Evolutionary conservation across 768 basidiomycete species (phyloP).

Genomic region (Clathrus columnatus): DNA sequence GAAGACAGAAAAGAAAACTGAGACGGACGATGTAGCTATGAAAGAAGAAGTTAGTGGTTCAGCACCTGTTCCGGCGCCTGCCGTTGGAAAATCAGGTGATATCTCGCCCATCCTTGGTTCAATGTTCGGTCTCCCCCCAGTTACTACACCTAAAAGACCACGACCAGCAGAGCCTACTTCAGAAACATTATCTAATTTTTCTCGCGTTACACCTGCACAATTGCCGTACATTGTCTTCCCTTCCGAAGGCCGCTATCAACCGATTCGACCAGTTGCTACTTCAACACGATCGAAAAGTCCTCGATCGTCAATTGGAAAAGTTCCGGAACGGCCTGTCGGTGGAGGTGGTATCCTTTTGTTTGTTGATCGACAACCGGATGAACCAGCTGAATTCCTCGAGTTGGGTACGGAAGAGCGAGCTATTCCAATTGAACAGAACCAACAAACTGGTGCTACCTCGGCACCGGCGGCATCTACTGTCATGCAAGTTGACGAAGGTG

Average conservation of each 20-base stretch:
- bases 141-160: conserved; percentile 23
- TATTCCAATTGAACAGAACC: conserved; percentile 20
- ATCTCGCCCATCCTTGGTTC: conserved; percentile 50
- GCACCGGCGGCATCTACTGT: conserved; percentile 28
- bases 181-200: conserved; percentile 78
- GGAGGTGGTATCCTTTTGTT: conserved; percentile 87
- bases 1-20: conserved; percentile 47
- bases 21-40: conserved; percentile 66
- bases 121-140: conserved; percentile 39
- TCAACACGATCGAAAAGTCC: conserved; percentile 16
- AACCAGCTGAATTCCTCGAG: conserved; percentile 67
- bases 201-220: conserved; percentile 87
- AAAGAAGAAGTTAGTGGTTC: conserved; percentile 46
- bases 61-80: conserved; percentile 13
- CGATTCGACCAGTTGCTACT: conserved; percentile 71
- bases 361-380: conserved; percentile 60
- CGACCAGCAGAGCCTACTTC: conserved; percentile 57
- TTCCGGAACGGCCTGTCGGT: conserved; percentile 57
- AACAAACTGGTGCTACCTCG: conserved; percentile 23
- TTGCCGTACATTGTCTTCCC: conserved; percentile 81
- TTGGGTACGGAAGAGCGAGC: conserved; percentile 35
- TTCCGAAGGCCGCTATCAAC: conserved; percentile 69
- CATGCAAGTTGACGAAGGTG: conserved; percentile 57
- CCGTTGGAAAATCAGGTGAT: conserved; percentile 38
- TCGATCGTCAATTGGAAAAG: conserved; percentile 13